Conservation (phyloP, 164 flowering plant species). For the Piper betle region DNA sequence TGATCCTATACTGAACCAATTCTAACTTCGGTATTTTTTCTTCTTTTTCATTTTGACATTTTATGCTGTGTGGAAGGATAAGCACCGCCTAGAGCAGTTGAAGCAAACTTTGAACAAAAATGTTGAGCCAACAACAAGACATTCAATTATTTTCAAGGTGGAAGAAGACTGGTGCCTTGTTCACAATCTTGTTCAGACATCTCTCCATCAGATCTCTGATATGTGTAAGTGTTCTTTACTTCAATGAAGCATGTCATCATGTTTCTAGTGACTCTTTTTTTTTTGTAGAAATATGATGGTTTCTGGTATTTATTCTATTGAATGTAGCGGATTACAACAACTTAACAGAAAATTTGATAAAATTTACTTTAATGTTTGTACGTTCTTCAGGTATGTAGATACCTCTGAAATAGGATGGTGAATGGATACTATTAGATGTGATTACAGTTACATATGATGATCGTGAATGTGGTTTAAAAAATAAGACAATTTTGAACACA, state of each 20-base stretch:
- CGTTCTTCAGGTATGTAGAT: too few species aligned
- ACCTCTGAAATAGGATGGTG: too few species aligned
- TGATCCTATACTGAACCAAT: neutral
- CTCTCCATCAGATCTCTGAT: slow-evolving; percentile 57
- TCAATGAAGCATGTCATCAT: neutral
- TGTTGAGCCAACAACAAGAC: slow-evolving; percentile 22
- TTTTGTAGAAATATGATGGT: too few species aligned
- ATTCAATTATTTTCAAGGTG: slow-evolving; percentile 22
- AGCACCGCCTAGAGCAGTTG: slow-evolving; percentile 53
- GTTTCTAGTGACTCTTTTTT: too few species aligned
- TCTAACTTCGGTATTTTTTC: neutral
- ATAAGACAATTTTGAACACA: too few species aligned
- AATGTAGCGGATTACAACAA: too few species aligned
- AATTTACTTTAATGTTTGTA: too few species aligned
- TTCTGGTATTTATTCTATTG: too few species aligned
- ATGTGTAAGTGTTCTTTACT: slow-evolving; percentile 41
- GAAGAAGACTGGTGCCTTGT: slow-evolving; percentile 90
- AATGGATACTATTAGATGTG: too few species aligned
- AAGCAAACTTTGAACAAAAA: slow-evolving; percentile 21
- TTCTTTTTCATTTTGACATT: neutral
- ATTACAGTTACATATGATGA: too few species aligned
- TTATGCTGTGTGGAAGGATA: slow-evolving; percentile 47
- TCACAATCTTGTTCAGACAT: slow-evolving; percentile 69
- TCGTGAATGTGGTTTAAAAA: too few species aligned
- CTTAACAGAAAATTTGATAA: too few species aligned